Evolutionary conservation across 768 basidiomycete species (phyloP).

Genomic region (Lactarius hatsudake): DNA sequence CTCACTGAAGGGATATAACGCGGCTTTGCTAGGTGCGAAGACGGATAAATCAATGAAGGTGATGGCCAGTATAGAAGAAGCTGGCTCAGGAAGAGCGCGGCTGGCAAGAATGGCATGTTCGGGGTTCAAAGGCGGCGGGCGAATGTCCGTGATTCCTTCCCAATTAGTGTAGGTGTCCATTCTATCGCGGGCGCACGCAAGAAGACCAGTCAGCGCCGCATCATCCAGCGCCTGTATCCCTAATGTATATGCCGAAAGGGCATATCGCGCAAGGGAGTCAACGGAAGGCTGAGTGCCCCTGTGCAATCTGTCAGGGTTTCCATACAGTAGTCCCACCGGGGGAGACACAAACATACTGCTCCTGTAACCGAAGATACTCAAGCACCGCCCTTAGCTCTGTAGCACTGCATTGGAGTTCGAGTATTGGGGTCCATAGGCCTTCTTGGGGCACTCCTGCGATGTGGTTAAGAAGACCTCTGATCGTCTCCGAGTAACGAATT

Average conservation of each 20-base stretch:
- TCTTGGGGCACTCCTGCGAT: slow-evolving; percentile 11
- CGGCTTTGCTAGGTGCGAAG: neutral
- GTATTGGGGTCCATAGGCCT: slow-evolving; percentile 19
- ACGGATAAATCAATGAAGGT: slow-evolving; percentile 22
- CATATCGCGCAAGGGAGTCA: slow-evolving; percentile 20
- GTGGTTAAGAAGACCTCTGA: slow-evolving; percentile 16
- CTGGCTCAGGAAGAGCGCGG: slow-evolving; percentile 18
- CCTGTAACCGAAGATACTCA: slow-evolving; percentile 16
- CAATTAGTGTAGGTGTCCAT: slow-evolving; percentile 16
- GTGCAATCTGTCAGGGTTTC: neutral
- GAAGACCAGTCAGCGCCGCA: slow-evolving; percentile 11
- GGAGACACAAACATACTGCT: slow-evolving; percentile 13
- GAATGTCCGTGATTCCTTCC: slow-evolving; percentile 8
- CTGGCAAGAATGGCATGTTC: slow-evolving; percentile 14
- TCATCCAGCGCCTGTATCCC: slow-evolving; percentile 11
- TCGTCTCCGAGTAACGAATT: slow-evolving; percentile 20
- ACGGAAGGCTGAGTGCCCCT: slow-evolving; percentile 7
- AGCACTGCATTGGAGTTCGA: slow-evolving; percentile 18
- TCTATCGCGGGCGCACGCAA: slow-evolving; percentile 1
- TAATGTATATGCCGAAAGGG: slow-evolving; percentile 16
- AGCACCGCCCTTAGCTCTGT: slow-evolving; percentile 20
- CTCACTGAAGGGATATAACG: neutral
- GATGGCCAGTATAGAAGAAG: slow-evolving; percentile 13
- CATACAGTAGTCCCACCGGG: neutral
- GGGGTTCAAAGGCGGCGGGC: slow-evolving; percentile 5